Conservation (phyloP, 768 basidiomycete genomes). For the Kwoniella bestiolae region DNA sequence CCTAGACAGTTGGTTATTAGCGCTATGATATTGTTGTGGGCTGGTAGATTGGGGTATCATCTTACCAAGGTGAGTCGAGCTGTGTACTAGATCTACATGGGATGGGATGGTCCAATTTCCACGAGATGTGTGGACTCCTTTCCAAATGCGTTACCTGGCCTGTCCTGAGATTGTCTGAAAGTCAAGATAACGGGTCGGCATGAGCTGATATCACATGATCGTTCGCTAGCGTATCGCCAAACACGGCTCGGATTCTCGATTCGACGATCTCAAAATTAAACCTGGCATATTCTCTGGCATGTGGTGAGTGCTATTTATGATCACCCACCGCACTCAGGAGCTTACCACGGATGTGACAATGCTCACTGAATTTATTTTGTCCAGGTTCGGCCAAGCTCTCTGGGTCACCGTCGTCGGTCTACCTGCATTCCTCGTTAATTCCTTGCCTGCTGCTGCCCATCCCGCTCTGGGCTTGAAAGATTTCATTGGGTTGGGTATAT, state of each 20-base stretch:
- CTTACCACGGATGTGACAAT: too few relatives aligned
- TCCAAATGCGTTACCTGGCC: too few relatives aligned
- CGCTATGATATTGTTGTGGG: constrained; percentile 68
- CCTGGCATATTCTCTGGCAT: constrained; percentile 63
- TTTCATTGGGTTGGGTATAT: constrained; percentile 64
- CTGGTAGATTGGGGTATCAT: constrained; percentile 67
- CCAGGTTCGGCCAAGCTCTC: constrained; percentile 58
- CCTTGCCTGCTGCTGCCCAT: constrained; percentile 62
- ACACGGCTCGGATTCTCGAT: constrained; percentile 69
- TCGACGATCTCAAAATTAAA: constrained; percentile 65
- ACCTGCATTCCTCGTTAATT: constrained; percentile 68
- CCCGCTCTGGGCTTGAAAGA: constrained; percentile 65
- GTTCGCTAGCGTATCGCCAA: constrained; percentile 60
- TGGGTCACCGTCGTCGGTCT: constrained; percentile 73
- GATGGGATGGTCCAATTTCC: too few relatives aligned
- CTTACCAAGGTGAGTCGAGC: constrained; percentile 63
- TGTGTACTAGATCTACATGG: too few relatives aligned
- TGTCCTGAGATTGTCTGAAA: too few relatives aligned
- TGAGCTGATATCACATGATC: not conserved
- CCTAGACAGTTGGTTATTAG: constrained; percentile 66
- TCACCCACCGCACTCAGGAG: not conserved
- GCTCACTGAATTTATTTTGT: not conserved
- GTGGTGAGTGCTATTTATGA: constrained; percentile 66
- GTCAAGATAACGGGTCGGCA: too few relatives aligned
- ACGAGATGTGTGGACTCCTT: too few relatives aligned